Evolutionary conservation across 148 eudicot genomes (phyloP).

Genomic region (Rhododendron ferrugineum): DNA sequence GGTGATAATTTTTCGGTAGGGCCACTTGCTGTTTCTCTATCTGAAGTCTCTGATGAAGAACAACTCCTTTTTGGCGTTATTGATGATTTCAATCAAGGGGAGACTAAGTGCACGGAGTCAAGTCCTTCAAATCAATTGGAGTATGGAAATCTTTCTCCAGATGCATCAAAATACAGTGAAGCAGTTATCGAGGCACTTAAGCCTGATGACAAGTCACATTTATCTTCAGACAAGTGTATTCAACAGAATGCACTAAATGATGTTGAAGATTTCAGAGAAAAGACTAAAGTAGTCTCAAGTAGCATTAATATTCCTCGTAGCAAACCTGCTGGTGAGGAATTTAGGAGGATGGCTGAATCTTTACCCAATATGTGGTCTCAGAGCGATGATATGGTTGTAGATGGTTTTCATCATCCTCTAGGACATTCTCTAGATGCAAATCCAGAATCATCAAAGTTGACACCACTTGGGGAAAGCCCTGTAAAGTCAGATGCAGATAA

Average conservation of each 20-base stretch:
- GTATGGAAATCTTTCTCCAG: constrained; percentile 16
- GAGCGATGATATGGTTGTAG: constrained; percentile 24
- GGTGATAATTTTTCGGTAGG: constrained; percentile 5
- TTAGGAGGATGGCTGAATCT: constrained; percentile 40
- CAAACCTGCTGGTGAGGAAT: constrained; percentile 20
- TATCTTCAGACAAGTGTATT: constrained; percentile 4
- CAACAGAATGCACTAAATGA: not conserved
- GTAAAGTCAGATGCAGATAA: constrained; percentile 17
- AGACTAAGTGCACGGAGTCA: constrained; percentile 9
- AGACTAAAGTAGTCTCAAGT: constrained; percentile 28
- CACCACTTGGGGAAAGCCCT: constrained; percentile 13
- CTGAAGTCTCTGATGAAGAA: constrained; percentile 40
- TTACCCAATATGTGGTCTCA: constrained; percentile 46
- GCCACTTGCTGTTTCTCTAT: not conserved
- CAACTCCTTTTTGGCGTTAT: constrained; percentile 56
- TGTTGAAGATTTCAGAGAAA: constrained; percentile 15
- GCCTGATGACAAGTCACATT: not conserved
- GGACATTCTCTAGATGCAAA: constrained; percentile 47
- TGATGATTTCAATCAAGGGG: constrained; percentile 31
- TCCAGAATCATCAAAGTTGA: constrained; percentile 24
- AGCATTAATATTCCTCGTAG: constrained; percentile 31
- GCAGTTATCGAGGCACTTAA: constrained; percentile 19
- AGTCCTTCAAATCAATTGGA: constrained; percentile 20
- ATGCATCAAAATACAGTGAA: constrained; percentile 26
- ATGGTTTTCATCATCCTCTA: constrained; percentile 20